These are phyloP conservation scores for Fusarium cyanostomum DNA, from an alignment of 2,329 filamentous ascomycete genomes.

Conservation along the genomic window DNA sequence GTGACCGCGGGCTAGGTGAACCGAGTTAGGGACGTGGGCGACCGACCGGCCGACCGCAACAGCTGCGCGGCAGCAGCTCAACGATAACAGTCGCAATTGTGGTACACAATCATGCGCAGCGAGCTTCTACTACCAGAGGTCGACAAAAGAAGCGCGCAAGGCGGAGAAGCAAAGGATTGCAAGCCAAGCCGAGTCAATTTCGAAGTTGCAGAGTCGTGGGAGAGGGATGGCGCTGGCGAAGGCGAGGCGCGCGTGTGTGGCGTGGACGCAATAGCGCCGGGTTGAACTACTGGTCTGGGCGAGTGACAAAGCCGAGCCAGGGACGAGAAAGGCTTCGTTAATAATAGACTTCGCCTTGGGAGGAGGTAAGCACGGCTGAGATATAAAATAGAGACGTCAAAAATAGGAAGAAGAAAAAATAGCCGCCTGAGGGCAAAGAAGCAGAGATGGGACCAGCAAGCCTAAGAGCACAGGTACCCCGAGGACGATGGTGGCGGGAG, in stretches of 20 bases:
- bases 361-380: not conserved
- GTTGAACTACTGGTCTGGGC: constrained; percentile 32
- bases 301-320: constrained; percentile 16
- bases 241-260: constrained; percentile 38
- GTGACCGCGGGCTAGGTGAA: constrained; percentile 31
- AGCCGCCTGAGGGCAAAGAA: not conserved
- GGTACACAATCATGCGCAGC: constrained; percentile 40
- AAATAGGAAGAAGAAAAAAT: not conserved
- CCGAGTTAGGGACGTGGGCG: constrained; percentile 35
- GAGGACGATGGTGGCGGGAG: constrained; percentile 34
- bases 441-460: constrained; percentile 5
- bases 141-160: constrained; percentile 12
- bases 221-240: constrained; percentile 29
- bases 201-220: constrained; percentile 28
- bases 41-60: constrained; percentile 44
- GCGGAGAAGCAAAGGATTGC: constrained; percentile 11
- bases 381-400: not conserved
- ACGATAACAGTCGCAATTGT: constrained; percentile 41
- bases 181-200: constrained; percentile 21
- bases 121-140: constrained; percentile 13
- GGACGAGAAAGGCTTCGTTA: constrained; percentile 4
- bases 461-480: constrained; percentile 9
- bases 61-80: constrained; percentile 50
- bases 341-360: not conserved
- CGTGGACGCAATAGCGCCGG: constrained; percentile 40